phyloP scores from a whole-genome alignment of 306 rosid species.

The Gleditsia sinensis region DNA sequence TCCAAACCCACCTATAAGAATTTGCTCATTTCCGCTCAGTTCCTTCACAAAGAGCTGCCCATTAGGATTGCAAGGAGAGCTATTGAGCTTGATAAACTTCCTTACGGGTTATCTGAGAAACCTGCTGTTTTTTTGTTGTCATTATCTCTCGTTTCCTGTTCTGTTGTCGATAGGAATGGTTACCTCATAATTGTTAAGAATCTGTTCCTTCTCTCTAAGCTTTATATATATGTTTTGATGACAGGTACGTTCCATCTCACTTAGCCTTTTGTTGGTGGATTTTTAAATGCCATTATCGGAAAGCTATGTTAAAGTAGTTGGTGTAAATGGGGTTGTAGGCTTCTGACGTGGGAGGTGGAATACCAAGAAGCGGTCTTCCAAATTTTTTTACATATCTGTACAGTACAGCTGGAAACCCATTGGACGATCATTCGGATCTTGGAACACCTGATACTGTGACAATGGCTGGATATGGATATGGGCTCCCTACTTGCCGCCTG shows the following conservation, averaged over 20 bases:
- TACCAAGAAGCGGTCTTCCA: slow-evolving; percentile 77
- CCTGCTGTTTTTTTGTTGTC: too few species aligned
- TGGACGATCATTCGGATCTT: slow-evolving; percentile 69
- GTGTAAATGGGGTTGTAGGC: slow-evolving; percentile 33
- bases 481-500: slow-evolving; percentile 83
- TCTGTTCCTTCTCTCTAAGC: slow-evolving; percentile 20
- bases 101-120: slow-evolving; percentile 73
- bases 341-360: slow-evolving; percentile 94
- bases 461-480: slow-evolving; percentile 96
- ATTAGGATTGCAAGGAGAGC: slow-evolving; percentile 85
- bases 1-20: slow-evolving; percentile 52
- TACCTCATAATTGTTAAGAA: neutral
- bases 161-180: slow-evolving; percentile 8
- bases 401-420: slow-evolving; percentile 81
- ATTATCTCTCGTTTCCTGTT: neutral
- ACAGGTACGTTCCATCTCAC: slow-evolving; percentile 89
- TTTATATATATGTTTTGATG: slow-evolving; percentile 1
- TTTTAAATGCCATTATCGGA: neutral
- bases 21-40: slow-evolving; percentile 75
- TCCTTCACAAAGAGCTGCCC: slow-evolving; percentile 86
- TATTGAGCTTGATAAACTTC: slow-evolving; percentile 72
- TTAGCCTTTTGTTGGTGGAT: neutral
- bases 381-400: slow-evolving; percentile 91
- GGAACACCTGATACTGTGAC: slow-evolving; percentile 64
- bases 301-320: slow-evolving; percentile 16